Evolutionary conservation across 2,329 filamentous ascomycete species (phyloP), one percentile per base, ranked within the genome.

Genomic region (Trichophyton verrucosum): DNA sequence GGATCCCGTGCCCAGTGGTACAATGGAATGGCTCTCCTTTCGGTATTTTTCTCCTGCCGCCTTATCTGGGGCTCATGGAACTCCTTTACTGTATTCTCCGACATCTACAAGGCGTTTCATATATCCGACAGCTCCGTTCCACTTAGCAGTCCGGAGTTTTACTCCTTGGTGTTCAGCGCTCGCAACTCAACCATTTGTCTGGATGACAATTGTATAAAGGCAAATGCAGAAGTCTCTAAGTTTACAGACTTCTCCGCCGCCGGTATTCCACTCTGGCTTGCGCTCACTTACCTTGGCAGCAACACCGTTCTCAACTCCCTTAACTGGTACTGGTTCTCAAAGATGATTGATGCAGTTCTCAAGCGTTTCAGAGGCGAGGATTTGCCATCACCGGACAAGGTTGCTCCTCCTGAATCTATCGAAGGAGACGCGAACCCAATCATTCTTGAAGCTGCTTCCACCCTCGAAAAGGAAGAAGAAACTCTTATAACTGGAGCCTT

Each of bases 261-360:
- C 13, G 71, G 73, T 13, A 69, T 85, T 1, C 84, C 84, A 0
- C 69, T 80, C 2, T 86, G 83, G 83, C 73, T 86, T 42, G 78
- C 80, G 0, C 66, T 73, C n/a, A 78, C 78, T 20, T 86, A 86
- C 67, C 74, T 86, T 22, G 73, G 74, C 6, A 78, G 79, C 20
- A 86, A 86, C 66, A 55, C 85, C 33, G 75, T 79, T n/a, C 76
- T 86, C 59, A 86, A 86, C 68, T 75, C 77, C 24, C 70, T 86
- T 60, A 86, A 86, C 68, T 81, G 82, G 70, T 85, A 80, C 73
- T 86, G 84, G 84, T 86, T 86, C 69, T 77, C 77, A 62, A 85
- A 85, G 75, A 86, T 86, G 84, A 81, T 86, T 56, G 79, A 82
- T 67, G 82, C 84, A 8, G 81, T 86, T 24, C 74, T 82, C 64